These are phyloP conservation scores for Mycena epipterygia DNA, from an alignment of 768 basidiomycete genomes.

Conservation along the genomic window DNA sequence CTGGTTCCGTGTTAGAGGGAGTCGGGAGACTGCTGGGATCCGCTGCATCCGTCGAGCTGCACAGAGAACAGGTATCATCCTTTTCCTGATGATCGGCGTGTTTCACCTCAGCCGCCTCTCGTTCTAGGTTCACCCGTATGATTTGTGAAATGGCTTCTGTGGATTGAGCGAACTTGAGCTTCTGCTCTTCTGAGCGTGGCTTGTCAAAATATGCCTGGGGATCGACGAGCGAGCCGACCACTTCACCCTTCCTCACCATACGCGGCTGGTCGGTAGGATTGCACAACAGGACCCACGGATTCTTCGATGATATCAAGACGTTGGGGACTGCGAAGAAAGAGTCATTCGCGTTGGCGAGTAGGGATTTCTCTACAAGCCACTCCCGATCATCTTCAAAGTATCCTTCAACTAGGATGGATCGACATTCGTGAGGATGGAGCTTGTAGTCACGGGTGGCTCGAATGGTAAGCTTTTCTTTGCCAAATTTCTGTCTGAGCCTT, in stretches of 20 bases:
- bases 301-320: background rate
- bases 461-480: background rate
- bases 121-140: background rate
- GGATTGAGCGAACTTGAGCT: background rate
- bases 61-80: no score
- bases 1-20: no score
- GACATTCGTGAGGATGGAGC: background rate
- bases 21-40: no score
- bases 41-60: no score
- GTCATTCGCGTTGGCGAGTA: background rate
- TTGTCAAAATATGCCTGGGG: background rate
- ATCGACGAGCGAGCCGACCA: background rate
- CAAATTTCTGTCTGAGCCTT: background rate
- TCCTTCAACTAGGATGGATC: background rate
- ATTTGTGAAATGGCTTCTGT: background rate
- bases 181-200: background rate
- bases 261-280: background rate
- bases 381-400: background rate
- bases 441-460: background rate
- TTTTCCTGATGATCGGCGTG: no score
- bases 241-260: background rate
- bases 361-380: conserved; percentile 1
- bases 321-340: background rate
- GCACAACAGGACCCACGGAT: background rate
- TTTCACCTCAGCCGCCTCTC: no score